Base-by-base conservation (phyloP, 148 eudicot genomes). In the Amaranthus palmeri region DNA sequence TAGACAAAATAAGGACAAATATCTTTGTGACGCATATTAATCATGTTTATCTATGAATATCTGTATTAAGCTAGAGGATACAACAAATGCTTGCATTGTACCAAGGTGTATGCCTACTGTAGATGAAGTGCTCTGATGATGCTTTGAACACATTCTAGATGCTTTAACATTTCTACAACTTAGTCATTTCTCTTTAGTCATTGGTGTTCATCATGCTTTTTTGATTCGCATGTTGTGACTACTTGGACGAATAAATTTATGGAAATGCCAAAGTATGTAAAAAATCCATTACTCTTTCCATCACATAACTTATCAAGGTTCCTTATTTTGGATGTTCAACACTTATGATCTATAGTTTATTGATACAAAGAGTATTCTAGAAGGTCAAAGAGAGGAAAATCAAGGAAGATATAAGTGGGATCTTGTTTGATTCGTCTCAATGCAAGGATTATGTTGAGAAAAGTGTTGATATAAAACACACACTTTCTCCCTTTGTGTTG, bases 11-110 rank as follows among this genome's bases (percentile, higher is more conserved):
- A n/a, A 5, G 13, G 15, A 17, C 2, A 17, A 43, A 7, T 12
- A 1, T 42, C 65, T 61, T 61, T 0, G 1, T 61, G 14, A 8
- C 8, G 14, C 14, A 61, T 47, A n/a, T n/a, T 77, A 67, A 67
- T 67, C 14, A 45, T 52, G 52, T 40, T 13, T 15, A 36, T 74
- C 56, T 50, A 42, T 6, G 14, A 62, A 4, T 51, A 58, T 58
- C 12, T 84, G 84, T 92, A 92, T 96, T 67, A 92, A 92, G 83
- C n/a, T n/a, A n/a, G n/a, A 84, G 83, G 75, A 78, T 90, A 70
- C 98, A 92, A 63, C 96, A 92, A 79, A 83, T 90, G 65, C 83
- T 92, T 85, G 98, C 98, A 52, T 78, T 90, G 63, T 92, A 92
- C 81, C 98, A 92, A 76, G 98, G 98, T 36, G 96, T 92, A 62